Conservation (phyloP, 345 rosid genomes). For the Eucalyptus erythrocorys region DNA sequence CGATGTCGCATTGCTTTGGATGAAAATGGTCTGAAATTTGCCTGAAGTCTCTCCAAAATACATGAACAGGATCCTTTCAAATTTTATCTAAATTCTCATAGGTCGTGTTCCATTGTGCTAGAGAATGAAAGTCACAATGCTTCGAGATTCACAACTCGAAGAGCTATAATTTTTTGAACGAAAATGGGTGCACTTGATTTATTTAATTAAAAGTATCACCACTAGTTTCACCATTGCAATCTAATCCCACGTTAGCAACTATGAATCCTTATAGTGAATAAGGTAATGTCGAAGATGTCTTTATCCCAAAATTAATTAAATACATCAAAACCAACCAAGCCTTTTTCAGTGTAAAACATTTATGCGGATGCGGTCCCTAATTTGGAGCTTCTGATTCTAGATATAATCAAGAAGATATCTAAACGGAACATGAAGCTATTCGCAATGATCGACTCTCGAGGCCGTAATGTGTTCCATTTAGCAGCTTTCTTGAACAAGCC, state of each 20-base stretch:
- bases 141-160: too few relatives aligned
- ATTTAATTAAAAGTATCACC: background rate
- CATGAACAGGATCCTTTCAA: too few relatives aligned
- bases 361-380: background rate
- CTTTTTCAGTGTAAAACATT: background rate
- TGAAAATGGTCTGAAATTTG: too few relatives aligned
- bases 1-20: too few relatives aligned
- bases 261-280: background rate
- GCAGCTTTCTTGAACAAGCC: background rate
- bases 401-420: fast-evolving
- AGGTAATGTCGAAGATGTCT: background rate
- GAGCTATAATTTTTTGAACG: too few relatives aligned
- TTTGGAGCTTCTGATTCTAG: background rate
- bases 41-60: too few relatives aligned
- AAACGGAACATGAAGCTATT: fast-evolving
- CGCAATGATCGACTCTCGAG: background rate
- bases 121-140: too few relatives aligned
- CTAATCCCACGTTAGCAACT: background rate
- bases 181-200: background rate
- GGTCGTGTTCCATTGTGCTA: too few relatives aligned
- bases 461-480: background rate
- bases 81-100: too few relatives aligned
- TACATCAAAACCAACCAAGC: background rate
- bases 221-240: background rate
- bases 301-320: background rate